Percentiles rank a stretch among this genome's conserved stretches.
phyloP scores from a whole-genome alignment of 441 rosid species.

The Capsella rubella region DNA sequence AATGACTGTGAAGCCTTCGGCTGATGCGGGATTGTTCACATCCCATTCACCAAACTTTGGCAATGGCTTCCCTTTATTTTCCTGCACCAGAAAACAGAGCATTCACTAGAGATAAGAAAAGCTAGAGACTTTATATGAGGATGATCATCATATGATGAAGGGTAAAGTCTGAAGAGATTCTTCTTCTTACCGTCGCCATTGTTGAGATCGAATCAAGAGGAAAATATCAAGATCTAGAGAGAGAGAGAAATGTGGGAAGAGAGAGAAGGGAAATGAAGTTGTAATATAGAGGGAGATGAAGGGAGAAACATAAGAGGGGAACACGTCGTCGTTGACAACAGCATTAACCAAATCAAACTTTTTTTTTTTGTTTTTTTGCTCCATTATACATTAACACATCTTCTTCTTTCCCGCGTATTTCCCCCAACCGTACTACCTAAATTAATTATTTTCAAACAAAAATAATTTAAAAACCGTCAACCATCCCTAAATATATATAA shows the following conservation, averaged over 20 bases:
- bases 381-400: conserved; percentile 20
- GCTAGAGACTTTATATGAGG: background rate
- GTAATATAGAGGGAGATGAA: conserved; percentile 26
- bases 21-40: conserved; percentile 69
- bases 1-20: conserved; percentile 68
- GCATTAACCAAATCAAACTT: conserved; percentile 42
- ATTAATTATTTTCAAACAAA: background rate
- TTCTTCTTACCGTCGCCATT: conserved; percentile 44
- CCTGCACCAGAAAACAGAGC: conserved; percentile 32
- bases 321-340: conserved; percentile 48
- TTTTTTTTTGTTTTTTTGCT: too few relatives aligned
- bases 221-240: conserved; percentile 29
- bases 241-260: conserved; percentile 13
- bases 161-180: background rate
- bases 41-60: conserved; percentile 88
- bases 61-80: conserved; percentile 54
- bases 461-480: background rate
- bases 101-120: conserved; percentile 21
- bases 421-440: conserved; percentile 22
- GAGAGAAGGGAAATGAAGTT: conserved; percentile 33
- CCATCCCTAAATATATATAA: background rate
- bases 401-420: conserved; percentile 36
- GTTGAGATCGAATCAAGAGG: conserved; percentile 30
- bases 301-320: conserved; percentile 41
- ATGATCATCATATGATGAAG: background rate